These are phyloP conservation scores for Colletotrichum lentis DNA, from an alignment of 2,329 filamentous ascomycete genomes.

Conservation along the genomic window DNA sequence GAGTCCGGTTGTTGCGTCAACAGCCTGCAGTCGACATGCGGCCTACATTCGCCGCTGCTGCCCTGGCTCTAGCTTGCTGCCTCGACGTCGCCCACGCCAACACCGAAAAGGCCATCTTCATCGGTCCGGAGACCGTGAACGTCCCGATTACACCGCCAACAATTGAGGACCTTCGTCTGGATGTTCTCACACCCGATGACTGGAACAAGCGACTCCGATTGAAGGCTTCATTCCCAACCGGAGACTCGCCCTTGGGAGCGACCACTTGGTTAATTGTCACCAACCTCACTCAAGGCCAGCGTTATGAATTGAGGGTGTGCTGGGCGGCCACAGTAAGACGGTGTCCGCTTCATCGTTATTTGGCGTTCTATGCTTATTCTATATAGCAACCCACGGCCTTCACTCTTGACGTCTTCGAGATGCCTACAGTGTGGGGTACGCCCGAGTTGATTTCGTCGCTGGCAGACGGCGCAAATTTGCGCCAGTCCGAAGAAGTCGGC, in stretches of 20 bases:
- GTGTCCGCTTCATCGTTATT: constrained; percentile 10
- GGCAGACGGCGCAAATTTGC: constrained; percentile 65
- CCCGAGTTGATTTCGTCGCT: constrained; percentile 72
- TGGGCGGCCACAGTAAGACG: constrained; percentile 87
- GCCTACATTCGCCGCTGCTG: neutral
- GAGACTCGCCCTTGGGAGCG: constrained; percentile 61
- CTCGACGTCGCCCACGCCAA: constrained; percentile 64
- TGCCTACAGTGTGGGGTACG: constrained; percentile 68
- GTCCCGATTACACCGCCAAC: constrained; percentile 64
- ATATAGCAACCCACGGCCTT: constrained; percentile 86
- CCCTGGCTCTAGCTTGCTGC: constrained; percentile 16
- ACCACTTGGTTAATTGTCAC: constrained; percentile 83
- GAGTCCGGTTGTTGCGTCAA: neutral
- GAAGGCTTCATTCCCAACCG: constrained; percentile 71
- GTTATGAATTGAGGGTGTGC: constrained; percentile 92
- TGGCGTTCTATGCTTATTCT: constrained; percentile 27
- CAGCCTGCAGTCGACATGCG: constrained; percentile 7
- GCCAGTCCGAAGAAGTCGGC: constrained; percentile 45
- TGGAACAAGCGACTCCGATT: constrained; percentile 69
- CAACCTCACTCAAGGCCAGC: constrained; percentile 71
- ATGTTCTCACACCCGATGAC: constrained; percentile 67
- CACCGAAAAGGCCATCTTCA: constrained; percentile 90
- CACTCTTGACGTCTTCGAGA: constrained; percentile 69
- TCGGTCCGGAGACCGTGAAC: constrained; percentile 68
- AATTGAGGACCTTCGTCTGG: constrained; percentile 69